Percentiles rank a stretch among this genome's conserved stretches.
phyloP scores from a whole-genome alignment of 1,284 basidiomycete species.

The Meira nashicola region DNA sequence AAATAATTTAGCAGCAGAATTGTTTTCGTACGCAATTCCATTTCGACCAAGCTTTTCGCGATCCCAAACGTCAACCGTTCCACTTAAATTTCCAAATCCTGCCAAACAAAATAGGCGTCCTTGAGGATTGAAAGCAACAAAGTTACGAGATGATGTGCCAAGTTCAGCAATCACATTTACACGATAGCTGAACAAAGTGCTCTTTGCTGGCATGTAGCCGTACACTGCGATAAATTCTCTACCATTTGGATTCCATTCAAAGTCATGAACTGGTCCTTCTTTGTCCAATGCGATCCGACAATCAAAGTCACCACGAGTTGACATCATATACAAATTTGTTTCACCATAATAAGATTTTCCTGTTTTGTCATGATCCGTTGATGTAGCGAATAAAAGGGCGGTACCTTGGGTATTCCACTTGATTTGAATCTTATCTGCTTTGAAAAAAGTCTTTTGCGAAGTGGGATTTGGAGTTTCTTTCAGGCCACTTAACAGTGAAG shows the following conservation, averaged over 20 bases:
- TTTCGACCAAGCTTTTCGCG: slow-evolving; percentile 65
- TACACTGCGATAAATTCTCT: slow-evolving; percentile 95
- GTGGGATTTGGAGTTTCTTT: slow-evolving; percentile 61
- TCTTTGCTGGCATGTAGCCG: slow-evolving; percentile 95
- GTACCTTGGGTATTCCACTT: slow-evolving; percentile 92
- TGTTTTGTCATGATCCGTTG: slow-evolving; percentile 92
- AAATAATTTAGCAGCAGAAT: slow-evolving; percentile 62
- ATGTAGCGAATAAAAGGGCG: slow-evolving; percentile 71
- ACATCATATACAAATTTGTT: slow-evolving; percentile 87
- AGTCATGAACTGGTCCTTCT: slow-evolving; percentile 95
- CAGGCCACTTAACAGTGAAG: slow-evolving; percentile 62
- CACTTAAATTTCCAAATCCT: slow-evolving; percentile 92
- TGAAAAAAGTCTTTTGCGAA: slow-evolving; percentile 82
- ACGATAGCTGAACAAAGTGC: slow-evolving; percentile 82
- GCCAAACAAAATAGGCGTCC: slow-evolving; percentile 80
- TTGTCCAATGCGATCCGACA: slow-evolving; percentile 88
- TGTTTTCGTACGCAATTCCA: slow-evolving; percentile 6
- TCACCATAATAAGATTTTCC: slow-evolving; percentile 98
- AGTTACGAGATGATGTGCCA: slow-evolving; percentile 81
- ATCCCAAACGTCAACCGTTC: slow-evolving; percentile 87
- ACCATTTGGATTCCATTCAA: slow-evolving; percentile 85
- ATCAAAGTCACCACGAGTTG: slow-evolving; percentile 91
- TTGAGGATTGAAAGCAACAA: slow-evolving; percentile 90
- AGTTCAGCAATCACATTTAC: slow-evolving; percentile 86
- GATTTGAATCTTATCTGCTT: slow-evolving; percentile 86